Evolutionary conservation across 164 flowering plant genomes (phyloP), one percentile per base, ranked within the genome.

Genomic region (Tinospora cordifolia): DNA sequence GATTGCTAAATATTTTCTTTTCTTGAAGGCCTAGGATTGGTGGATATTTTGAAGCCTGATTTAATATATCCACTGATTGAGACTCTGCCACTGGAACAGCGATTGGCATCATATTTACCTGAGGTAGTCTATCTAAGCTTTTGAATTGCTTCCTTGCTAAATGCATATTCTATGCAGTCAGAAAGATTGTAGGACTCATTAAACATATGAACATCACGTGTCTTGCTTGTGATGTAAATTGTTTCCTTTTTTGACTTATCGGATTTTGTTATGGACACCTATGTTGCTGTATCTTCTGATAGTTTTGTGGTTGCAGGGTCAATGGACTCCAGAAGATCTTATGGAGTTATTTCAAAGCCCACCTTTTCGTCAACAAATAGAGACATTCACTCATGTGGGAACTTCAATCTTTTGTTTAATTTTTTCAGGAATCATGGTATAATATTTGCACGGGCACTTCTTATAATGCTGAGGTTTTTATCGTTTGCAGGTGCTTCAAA

Each of bases 281-380:
- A 60, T 57, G 54, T 62, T 75, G 73, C 46, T 62, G 62, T 51
- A 27, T 26, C 72, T 65, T 65, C 57, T 58, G 49, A 70, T 44
- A 63, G 54, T 54, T 69, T 15, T 57, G 69, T 19, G 58, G 62
- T 73, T 79, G 75, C 84, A 94, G 99, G 99, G 97, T 69, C 81
- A 78, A 47, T 85, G 93, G 87, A 84, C 81, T 72, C 74, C 88
- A 4, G 86, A 85, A 67, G 94, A 88, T 73, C 69, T 95, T 58
- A 79, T 95, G 40, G 99, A 95, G 71, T 77, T 95, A 77, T 77
- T 95, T 49, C 98, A 92, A 75, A 86, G 99, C 75, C 90, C 98
- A 62, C 98, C 92, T 49, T 88, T 95, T 65, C 94, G 97, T 67
- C 98, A 95, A 75, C 99, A 95, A 86, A 83, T 95, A 13, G 99